Evolutionary conservation across 306 rosid species (phyloP).

Genomic region (Medicago ruthenica): DNA sequence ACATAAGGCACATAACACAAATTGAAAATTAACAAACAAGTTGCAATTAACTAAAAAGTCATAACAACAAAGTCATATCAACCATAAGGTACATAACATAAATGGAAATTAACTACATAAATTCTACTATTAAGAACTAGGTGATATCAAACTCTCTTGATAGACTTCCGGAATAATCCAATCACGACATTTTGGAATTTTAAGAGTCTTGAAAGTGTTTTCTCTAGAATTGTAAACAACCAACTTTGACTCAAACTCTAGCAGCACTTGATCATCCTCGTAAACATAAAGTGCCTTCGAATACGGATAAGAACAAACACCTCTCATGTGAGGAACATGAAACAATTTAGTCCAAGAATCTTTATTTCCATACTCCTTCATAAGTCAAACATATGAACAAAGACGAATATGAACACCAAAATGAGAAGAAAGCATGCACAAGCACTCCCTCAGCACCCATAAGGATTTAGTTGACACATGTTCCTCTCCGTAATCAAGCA

Average conservation of each 20-base stretch:
- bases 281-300: not conserved
- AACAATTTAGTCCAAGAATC: slow-evolving; percentile 48
- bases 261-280: slow-evolving; percentile 35
- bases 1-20: not conserved
- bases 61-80: too few relatives aligned
- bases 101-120: not conserved
- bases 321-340: not conserved
- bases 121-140: slow-evolving; percentile 18
- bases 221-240: slow-evolving; percentile 35
- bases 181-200: not conserved
- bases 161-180: not conserved
- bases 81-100: too few relatives aligned
- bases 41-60: not conserved
- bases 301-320: not conserved
- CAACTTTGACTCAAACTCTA: not conserved
- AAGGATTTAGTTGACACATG: not conserved
- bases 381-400: slow-evolving; percentile 34
- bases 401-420: not conserved
- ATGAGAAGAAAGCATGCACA: slow-evolving; percentile 41
- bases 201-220: not conserved
- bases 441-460: slow-evolving; percentile 35
- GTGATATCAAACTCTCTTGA: slow-evolving; percentile 47
- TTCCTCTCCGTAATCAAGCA: slow-evolving; percentile 19
- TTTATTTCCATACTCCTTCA: slow-evolving; percentile 44
- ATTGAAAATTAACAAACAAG: not conserved